Evolutionary conservation across 2,329 filamentous ascomycete genomes (phyloP).

Genomic region (Blastomyces parvus): DNA sequence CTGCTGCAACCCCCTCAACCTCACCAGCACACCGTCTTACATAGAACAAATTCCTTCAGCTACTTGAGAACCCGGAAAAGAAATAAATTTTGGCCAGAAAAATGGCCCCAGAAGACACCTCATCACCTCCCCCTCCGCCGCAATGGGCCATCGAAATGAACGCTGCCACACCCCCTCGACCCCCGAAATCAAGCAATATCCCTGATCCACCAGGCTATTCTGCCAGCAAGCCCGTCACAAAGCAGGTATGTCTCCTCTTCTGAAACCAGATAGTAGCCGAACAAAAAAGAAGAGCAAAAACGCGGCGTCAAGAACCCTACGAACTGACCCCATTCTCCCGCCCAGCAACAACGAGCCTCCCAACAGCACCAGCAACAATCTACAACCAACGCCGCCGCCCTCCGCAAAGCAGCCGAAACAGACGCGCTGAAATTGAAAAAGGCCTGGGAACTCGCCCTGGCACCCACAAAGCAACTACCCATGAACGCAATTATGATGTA

Average conservation of each 20-base stretch:
- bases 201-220: conserved; percentile 82
- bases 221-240: conserved; percentile 40
- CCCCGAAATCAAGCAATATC: conserved; percentile 56
- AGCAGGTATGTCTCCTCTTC: conserved; percentile 44
- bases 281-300: not conserved
- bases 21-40: not conserved
- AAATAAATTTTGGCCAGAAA: not conserved
- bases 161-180: conserved; percentile 55
- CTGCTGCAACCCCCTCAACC: not conserved
- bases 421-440: conserved; percentile 96
- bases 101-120: conserved; percentile 17
- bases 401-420: conserved; percentile 59
- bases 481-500: conserved; percentile 99
- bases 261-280: conserved; percentile 10
- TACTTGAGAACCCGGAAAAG: not conserved
- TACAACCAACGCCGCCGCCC: conserved; percentile 56
- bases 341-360: conserved; percentile 13
- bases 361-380: conserved; percentile 26
- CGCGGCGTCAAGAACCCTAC: not conserved
- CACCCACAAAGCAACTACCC: conserved; percentile 83
- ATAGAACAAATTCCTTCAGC: not conserved
- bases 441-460: conserved; percentile 93
- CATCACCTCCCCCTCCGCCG: conserved; percentile 46
- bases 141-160: conserved; percentile 77
- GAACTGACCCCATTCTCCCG: not conserved